Conservation (phyloP, 2,329 filamentous ascomycete species). For the Monosporascus sp. region DNA sequence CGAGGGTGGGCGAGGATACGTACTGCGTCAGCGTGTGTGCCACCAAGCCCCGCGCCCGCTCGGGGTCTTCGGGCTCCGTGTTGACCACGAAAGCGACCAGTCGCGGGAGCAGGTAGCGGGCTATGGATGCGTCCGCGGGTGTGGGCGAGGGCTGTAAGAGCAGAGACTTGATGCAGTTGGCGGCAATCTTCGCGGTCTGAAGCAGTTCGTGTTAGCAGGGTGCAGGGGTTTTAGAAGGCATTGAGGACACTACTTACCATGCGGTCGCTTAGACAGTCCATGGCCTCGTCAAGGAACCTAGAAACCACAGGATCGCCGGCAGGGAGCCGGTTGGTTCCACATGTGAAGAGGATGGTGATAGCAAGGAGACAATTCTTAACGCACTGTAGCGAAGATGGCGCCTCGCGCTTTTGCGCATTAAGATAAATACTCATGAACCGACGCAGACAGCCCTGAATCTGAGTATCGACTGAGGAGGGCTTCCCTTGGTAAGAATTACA, state of each 20-base stretch:
- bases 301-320: conserved; percentile 69
- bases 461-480: conserved; percentile 53
- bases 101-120: conserved; percentile 68
- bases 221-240: no score
- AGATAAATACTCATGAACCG: conserved; percentile 78
- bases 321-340: conserved; percentile 67
- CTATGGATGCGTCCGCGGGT: conserved; percentile 65
- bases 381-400: conserved; percentile 71
- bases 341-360: conserved; percentile 82
- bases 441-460: conserved; percentile 76
- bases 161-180: conserved; percentile 82
- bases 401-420: conserved; percentile 68
- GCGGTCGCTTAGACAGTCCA: conserved; percentile 76
- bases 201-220: conserved; percentile 10
- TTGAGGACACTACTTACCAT: conserved; percentile 45
- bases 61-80: conserved; percentile 70
- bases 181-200: conserved; percentile 82
- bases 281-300: conserved; percentile 71
- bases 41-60: conserved; percentile 65
- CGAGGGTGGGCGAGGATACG: conserved; percentile 44
- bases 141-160: conserved; percentile 62
- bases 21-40: conserved; percentile 73
- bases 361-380: conserved; percentile 92
- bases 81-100: conserved; percentile 70
- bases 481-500: conserved; percentile 53